These are phyloP conservation scores for Amanita inopinata DNA, from an alignment of 768 basidiomycete species.

Conservation along the genomic window DNA sequence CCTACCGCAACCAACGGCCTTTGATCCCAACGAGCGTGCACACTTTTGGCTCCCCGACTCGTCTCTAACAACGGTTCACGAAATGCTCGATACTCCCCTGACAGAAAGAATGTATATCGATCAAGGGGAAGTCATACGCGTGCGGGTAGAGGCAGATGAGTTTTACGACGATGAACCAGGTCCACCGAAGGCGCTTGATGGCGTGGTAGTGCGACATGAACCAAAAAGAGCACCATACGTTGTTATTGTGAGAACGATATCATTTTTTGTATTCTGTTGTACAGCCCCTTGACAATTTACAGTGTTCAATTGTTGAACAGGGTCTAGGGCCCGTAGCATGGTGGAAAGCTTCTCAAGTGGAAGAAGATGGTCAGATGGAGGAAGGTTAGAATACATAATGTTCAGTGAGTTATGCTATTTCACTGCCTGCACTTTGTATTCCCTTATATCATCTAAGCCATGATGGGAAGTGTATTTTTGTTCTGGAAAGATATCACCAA, in stretches of 20 bases:
- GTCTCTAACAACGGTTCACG: conserved; percentile 40
- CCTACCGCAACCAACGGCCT: conserved; percentile 74
- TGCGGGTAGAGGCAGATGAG: conserved; percentile 73
- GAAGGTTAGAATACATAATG: too few relatives aligned
- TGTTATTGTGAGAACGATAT: conserved; percentile 42
- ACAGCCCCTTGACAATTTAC: neutral
- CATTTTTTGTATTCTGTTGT: neutral
- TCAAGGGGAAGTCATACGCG: conserved; percentile 62
- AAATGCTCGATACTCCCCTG: conserved; percentile 60
- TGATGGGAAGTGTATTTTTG: too few relatives aligned
- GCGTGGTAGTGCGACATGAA: conserved; percentile 46
- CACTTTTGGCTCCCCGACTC: conserved; percentile 76
- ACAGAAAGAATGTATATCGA: conserved; percentile 75
- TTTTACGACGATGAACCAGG: conserved; percentile 85
- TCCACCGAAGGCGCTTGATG: conserved; percentile 66
- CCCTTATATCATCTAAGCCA: too few relatives aligned
- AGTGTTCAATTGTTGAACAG: conserved; percentile 81
- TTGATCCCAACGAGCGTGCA: conserved; percentile 75
- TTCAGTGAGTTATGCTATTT: too few relatives aligned
- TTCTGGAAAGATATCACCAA: too few relatives aligned
- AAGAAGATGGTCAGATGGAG: too few relatives aligned
- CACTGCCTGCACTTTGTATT: too few relatives aligned
- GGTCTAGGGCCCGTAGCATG: conserved; percentile 73
- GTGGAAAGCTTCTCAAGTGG: too few relatives aligned
- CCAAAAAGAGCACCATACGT: conserved; percentile 54